Conservation (phyloP, 2,329 filamentous ascomycete genomes). For the Alternaria burnsii region DNA sequence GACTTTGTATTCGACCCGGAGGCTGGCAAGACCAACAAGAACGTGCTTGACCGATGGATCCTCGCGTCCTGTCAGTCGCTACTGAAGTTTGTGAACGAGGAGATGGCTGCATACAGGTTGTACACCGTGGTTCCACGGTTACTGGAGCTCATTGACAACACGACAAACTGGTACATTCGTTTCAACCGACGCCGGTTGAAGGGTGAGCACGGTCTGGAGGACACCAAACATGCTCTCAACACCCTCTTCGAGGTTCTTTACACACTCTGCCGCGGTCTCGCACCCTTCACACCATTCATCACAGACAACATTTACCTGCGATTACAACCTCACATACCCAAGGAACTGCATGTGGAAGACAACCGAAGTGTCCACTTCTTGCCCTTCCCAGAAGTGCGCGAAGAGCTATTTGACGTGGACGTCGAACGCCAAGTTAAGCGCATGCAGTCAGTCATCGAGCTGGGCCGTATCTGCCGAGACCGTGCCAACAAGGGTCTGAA, state of each 20-base stretch:
- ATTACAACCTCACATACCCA: constrained; percentile 81
- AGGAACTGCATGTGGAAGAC: constrained; percentile 74
- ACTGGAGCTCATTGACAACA: constrained; percentile 86
- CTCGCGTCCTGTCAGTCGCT: constrained; percentile 90
- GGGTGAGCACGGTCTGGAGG: constrained; percentile 84
- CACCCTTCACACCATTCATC: constrained; percentile 95
- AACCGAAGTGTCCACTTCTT: constrained; percentile 91
- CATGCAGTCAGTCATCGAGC: constrained; percentile 96
- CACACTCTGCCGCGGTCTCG: constrained; percentile 85
- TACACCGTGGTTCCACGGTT: constrained; percentile 93
- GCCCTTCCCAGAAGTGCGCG: constrained; percentile 84
- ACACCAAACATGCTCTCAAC: constrained; percentile 90
- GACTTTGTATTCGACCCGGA: constrained; percentile 82
- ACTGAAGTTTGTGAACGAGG: constrained; percentile 87
- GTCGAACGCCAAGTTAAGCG: constrained; percentile 86
- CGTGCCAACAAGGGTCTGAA: constrained; percentile 85
- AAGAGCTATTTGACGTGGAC: constrained; percentile 85
- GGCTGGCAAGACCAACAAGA: constrained; percentile 78
- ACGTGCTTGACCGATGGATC: constrained; percentile 97
- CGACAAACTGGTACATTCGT: constrained; percentile 98
- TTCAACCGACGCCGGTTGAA: constrained; percentile 93
- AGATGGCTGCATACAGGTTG: constrained; percentile 77
- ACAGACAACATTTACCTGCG: constrained; percentile 93
- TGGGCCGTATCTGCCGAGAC: constrained; percentile 86
- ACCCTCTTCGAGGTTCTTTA: constrained; percentile 93